A percentile compares a stretch with the other conserved stretches of the same genome.
phyloP scores from a whole-genome alignment of 2,329 filamentous ascomycete species.

The Lecanicillium sp. region DNA sequence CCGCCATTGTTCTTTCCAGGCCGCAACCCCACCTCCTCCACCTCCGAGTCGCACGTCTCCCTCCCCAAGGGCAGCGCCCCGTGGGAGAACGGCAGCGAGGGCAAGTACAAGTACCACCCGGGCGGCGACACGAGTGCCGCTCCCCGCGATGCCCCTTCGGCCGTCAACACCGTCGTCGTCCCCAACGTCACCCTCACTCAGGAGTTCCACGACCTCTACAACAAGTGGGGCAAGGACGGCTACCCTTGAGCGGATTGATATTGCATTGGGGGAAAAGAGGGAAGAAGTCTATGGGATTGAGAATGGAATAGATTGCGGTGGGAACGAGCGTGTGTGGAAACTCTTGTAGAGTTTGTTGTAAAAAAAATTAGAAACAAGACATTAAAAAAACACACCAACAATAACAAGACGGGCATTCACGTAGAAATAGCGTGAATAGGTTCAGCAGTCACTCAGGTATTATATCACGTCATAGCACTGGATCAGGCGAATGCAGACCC shows the following conservation, averaged over 20 bases:
- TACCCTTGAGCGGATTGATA: slow-evolving; percentile 53
- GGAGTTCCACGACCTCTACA: slow-evolving; percentile 93
- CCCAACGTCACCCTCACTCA: slow-evolving; percentile 90
- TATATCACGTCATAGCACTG: no score
- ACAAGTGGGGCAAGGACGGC: slow-evolving; percentile 99
- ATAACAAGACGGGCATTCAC: no score
- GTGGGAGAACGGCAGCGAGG: slow-evolving; percentile 67
- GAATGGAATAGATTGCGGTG: no score
- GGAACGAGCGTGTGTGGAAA: no score
- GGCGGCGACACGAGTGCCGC: slow-evolving; percentile 71
- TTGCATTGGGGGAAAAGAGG: no score
- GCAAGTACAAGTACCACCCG: slow-evolving; percentile 76
- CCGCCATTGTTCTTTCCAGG: slow-evolving; percentile 46
- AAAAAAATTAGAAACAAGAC: no score
- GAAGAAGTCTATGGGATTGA: neutral
- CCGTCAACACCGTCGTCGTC: slow-evolving; percentile 89
- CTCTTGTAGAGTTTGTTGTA: no score
- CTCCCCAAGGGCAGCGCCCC: slow-evolving; percentile 78
- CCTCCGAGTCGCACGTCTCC: slow-evolving; percentile 71
- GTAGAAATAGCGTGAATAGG: no score
- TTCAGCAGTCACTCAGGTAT: no score
- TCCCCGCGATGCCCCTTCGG: slow-evolving; percentile 87
- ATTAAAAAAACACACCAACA: no score
- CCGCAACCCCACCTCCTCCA: slow-evolving; percentile 76
- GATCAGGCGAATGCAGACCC: no score